Conservation (phyloP, 83 land plant species). For the Diphasiastrum complanatum region DNA sequence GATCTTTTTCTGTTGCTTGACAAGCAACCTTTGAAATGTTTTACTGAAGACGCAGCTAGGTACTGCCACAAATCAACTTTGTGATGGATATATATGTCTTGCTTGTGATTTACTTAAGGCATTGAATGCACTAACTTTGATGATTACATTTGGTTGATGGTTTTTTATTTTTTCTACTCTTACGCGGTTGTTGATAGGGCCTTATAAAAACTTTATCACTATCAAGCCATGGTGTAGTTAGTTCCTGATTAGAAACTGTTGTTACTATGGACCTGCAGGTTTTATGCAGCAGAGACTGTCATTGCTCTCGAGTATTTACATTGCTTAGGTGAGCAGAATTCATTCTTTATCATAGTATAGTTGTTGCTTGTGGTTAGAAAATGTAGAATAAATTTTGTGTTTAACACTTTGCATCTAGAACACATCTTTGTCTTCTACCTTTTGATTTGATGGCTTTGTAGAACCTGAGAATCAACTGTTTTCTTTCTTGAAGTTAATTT, state of each 20-base stretch:
- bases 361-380: too few species aligned
- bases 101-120: neutral
- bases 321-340: conserved; percentile 81
- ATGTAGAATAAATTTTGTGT: too few species aligned
- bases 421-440: too few species aligned
- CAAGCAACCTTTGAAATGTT: conserved; percentile 71
- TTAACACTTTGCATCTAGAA: too few species aligned
- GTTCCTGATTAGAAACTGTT: neutral
- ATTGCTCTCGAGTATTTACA: conserved; percentile 88
- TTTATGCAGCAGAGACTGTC: conserved; percentile 85
- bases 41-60: conserved; percentile 82
- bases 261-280: conserved; percentile 46
- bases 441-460: too few species aligned
- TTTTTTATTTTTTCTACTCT: neutral
- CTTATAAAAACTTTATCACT: neutral
- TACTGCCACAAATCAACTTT: too few species aligned
- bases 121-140: neutral
- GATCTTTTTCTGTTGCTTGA: conserved; percentile 86
- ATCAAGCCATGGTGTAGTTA: neutral
- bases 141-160: neutral
- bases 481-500: too few species aligned
- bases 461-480: too few species aligned
- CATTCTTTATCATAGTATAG: too few species aligned
- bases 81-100: too few species aligned
- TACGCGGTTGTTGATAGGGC: neutral